Evolutionary conservation across 192 early-diverging fungal genomes (phyloP).

Genomic region (Coemansia aciculifera): DNA sequence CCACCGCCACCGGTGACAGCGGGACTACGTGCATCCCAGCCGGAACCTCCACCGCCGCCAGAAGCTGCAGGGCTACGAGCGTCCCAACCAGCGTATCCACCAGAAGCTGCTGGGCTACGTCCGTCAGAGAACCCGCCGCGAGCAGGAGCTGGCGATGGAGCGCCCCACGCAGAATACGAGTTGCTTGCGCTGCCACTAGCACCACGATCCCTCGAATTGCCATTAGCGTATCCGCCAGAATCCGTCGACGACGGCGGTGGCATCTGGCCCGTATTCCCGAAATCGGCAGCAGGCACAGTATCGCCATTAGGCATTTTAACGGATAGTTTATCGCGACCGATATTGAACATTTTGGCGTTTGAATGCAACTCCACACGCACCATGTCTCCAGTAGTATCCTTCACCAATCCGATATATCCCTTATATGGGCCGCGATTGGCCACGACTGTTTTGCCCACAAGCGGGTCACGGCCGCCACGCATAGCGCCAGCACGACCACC

Average conservation of each 20-base stretch:
- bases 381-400: constrained; percentile 67
- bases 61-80: constrained; percentile 53
- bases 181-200: constrained; percentile 3
- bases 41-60: constrained; percentile 53
- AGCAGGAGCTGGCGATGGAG: constrained; percentile 15
- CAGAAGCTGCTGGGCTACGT: constrained; percentile 20
- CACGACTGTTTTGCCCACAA: constrained; percentile 76
- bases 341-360: constrained; percentile 75
- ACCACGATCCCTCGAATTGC: constrained; percentile 1
- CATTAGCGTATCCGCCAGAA: constrained; percentile 20
- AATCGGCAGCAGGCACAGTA: constrained; percentile 55
- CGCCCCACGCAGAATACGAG: constrained; percentile 13
- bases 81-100: constrained; percentile 14
- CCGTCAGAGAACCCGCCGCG: constrained; percentile 24
- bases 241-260: constrained; percentile 4
- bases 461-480: constrained; percentile 49
- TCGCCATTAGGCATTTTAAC: constrained; percentile 62
- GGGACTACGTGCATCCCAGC: constrained; percentile 41
- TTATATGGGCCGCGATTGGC: constrained; percentile 89
- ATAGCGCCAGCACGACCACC: constrained; percentile 50
- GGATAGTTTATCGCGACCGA: constrained; percentile 74
- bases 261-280: background rate
- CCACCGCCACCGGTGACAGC: constrained; percentile 51
- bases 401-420: constrained; percentile 96
- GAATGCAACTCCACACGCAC: constrained; percentile 94